Evolutionary conservation across 768 basidiomycete genomes (phyloP), one percentile per base, ranked within the genome.

Genomic region (Collybia nuda): DNA sequence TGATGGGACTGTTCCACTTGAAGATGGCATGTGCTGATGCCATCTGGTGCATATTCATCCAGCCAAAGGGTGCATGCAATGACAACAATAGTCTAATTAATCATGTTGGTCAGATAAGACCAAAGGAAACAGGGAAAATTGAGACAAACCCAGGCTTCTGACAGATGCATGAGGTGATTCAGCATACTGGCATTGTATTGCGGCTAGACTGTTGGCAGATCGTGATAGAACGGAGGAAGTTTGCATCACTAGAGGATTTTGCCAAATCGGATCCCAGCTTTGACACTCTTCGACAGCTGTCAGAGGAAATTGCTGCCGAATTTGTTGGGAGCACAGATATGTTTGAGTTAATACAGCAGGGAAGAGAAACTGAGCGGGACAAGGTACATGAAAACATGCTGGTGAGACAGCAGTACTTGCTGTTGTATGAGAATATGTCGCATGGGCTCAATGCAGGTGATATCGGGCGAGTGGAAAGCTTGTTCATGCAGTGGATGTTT

Each of bases 401-500:
- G 9, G 50, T 73, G 0, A 28, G 57, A 2, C 59, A 73, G n/a
- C 50, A 70, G 21, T 68, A 71, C 23, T 55, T 69, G 2, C 40
- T 74, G 0, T 61, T 75, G 0, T 77, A 78, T 41, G 66, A 72
- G 23, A 74, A 76, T 32, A 44, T 73, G 1, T 53, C 59, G 0
- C 60, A 67, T 54, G 59, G 62, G 0, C 40, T 59, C 32, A 51
- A 50, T 56, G 11, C 42, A 12, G 55, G 55, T 6, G 55, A 56
- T 43, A 50, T 56, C 11, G 55, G 48, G 0, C 15, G 52, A 15
- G 28, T 53, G 11, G 55, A 56, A 50, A 19, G 36, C 14, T 46
- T 39, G 14, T 56, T 52, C 32, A 28, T 49, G 11, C 51, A 40
- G 11, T 56, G 54, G 54, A 49, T 49, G 6, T 32, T 6, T 19